Evolutionary conservation across 2,329 filamentous ascomycete species (phyloP).

Genomic region (Ustilaginoidea virens): DNA sequence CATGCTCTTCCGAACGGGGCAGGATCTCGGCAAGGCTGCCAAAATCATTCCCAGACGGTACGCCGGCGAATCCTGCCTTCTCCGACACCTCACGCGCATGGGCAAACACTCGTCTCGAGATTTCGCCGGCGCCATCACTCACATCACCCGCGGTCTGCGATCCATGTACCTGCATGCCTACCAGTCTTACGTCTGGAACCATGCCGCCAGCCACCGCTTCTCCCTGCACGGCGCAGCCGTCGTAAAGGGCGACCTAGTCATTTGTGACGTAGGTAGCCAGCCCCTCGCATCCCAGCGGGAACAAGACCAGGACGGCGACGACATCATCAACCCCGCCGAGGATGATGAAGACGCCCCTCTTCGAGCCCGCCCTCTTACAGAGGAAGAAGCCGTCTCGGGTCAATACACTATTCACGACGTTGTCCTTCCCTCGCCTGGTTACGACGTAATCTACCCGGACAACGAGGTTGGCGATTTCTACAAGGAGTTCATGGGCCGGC

Average conservation of each 20-base stretch:
- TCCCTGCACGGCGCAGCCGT: constrained; percentile 55
- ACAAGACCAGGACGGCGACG: constrained; percentile 44
- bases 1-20: constrained; percentile 51
- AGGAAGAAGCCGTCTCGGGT: constrained; percentile 63
- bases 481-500: constrained; percentile 66
- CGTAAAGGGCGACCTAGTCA: constrained; percentile 71
- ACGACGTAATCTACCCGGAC: constrained; percentile 69
- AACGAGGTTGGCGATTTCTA: constrained; percentile 82
- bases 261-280: constrained; percentile 26
- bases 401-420: constrained; percentile 73
- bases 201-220: constrained; percentile 68
- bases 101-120: constrained; percentile 40
- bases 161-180: constrained; percentile 97
- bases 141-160: constrained; percentile 67
- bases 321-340: constrained; percentile 25
- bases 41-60: constrained; percentile 64
- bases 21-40: constrained; percentile 44
- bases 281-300: constrained; percentile 20
- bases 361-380: constrained; percentile 55
- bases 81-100: constrained; percentile 53
- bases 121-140: constrained; percentile 64
- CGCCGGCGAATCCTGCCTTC: constrained; percentile 61
- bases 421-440: constrained; percentile 85
- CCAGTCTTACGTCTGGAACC: constrained; percentile 91
- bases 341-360: constrained; percentile 28